These are phyloP conservation scores for Penicillium rolfsii DNA, from an alignment of 2,329 filamentous ascomycete species.

Conservation along the genomic window DNA sequence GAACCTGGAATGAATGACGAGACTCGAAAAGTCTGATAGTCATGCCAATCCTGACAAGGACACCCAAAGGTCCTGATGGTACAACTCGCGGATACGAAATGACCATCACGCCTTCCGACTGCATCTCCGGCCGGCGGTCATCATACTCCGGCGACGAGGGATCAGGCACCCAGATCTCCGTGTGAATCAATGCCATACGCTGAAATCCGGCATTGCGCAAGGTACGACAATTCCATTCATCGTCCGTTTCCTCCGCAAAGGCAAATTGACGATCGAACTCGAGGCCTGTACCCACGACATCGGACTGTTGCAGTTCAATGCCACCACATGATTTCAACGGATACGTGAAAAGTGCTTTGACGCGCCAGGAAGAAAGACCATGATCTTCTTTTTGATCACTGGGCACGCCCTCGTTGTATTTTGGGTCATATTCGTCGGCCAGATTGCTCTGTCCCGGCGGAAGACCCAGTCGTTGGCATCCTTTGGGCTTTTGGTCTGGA, in stretches of 20 bases:
- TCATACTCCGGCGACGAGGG: slow-evolving; percentile 48
- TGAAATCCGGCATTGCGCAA: slow-evolving; percentile 54
- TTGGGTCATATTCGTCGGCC: slow-evolving; percentile 58
- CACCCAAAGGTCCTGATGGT: slow-evolving; percentile 17
- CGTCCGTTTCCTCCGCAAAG: slow-evolving; percentile 67
- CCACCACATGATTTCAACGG: slow-evolving; percentile 81
- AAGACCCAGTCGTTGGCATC: slow-evolving; percentile 59
- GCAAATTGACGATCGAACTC: slow-evolving; percentile 81
- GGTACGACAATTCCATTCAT: slow-evolving; percentile 46
- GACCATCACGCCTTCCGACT: slow-evolving; percentile 57
- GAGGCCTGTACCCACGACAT: slow-evolving; percentile 70
- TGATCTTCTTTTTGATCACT: slow-evolving; percentile 34
- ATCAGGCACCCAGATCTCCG: slow-evolving; percentile 64
- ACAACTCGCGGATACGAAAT: slow-evolving; percentile 50
- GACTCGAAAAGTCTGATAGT: slow-evolving; percentile 33
- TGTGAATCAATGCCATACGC: slow-evolving; percentile 69
- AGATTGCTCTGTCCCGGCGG: slow-evolving; percentile 54
- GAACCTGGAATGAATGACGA: slow-evolving; percentile 55
- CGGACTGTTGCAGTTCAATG: slow-evolving; percentile 69
- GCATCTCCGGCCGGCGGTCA: slow-evolving; percentile 50
- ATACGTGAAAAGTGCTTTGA: slow-evolving; percentile 77
- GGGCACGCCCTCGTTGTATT: slow-evolving; percentile 49
- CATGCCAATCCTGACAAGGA: slow-evolving; percentile 34
- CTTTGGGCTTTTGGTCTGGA: slow-evolving; percentile 39
- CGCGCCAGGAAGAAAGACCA: slow-evolving; percentile 47